Conservation (phyloP, 768 basidiomycete genomes). For the Boletus patriciae region DNA sequence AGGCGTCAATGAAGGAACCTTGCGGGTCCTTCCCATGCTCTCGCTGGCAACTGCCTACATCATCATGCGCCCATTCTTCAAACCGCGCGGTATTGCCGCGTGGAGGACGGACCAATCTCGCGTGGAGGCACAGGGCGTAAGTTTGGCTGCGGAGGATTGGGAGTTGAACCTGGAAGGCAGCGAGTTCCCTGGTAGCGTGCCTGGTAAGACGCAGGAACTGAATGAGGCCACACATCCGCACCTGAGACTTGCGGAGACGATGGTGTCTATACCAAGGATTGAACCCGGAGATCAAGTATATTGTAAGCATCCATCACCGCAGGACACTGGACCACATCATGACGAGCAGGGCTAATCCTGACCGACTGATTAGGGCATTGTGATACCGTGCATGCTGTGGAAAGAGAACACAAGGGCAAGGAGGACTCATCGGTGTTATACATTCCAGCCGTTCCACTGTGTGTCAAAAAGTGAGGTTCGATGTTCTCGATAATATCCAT, state of each 20-base stretch:
- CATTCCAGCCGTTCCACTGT: slow-evolving; percentile 55
- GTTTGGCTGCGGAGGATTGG: slow-evolving; percentile 53
- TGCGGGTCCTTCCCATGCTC: slow-evolving; percentile 60
- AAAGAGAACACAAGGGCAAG: slow-evolving; percentile 44
- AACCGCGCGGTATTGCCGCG: slow-evolving; percentile 25
- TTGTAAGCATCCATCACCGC: slow-evolving; percentile 36
- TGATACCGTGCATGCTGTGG: slow-evolving; percentile 58
- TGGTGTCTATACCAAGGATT: slow-evolving; percentile 58
- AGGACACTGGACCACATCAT: neutral
- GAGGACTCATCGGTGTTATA: slow-evolving; percentile 57
- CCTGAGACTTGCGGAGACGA: slow-evolving; percentile 51
- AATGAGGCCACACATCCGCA: slow-evolving; percentile 61
- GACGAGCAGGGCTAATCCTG: neutral
- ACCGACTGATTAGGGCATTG: slow-evolving; percentile 44
- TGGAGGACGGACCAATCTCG: neutral
- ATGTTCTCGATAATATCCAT: neutral
- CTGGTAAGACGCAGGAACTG: slow-evolving; percentile 57
- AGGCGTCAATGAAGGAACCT: slow-evolving; percentile 60
- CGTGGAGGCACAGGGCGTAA: slow-evolving; percentile 21
- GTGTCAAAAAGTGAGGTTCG: slow-evolving; percentile 44
- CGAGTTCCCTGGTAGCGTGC: slow-evolving; percentile 54
- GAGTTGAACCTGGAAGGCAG: slow-evolving; percentile 50
- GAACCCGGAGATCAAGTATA: slow-evolving; percentile 66
- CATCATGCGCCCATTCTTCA: slow-evolving; percentile 68
- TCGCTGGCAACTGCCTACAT: slow-evolving; percentile 57